Evolutionary conservation across 495 filamentous ascomycete species (phyloP).

Genomic region (Neurospora cerealis): DNA sequence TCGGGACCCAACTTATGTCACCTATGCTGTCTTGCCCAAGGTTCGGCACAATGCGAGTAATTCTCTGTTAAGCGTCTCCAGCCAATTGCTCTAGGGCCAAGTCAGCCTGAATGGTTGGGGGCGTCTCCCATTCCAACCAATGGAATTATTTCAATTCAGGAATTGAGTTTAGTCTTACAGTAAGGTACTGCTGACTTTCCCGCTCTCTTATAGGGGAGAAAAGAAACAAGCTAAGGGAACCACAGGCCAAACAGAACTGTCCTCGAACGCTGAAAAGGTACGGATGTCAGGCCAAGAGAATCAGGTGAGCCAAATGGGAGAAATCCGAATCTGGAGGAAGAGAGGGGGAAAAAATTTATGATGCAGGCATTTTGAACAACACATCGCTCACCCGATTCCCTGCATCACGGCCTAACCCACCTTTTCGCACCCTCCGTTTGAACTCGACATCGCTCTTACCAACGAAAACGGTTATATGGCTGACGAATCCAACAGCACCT

Average conservation of each 20-base stretch:
- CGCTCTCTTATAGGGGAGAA: background rate
- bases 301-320: background rate
- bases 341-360: constrained; percentile 10
- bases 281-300: background rate
- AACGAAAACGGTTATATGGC: constrained; percentile 14
- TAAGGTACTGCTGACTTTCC: background rate
- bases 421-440: constrained; percentile 28
- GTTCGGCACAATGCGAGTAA: background rate
- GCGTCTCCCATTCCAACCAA: background rate
- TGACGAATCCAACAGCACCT: constrained; percentile 30
- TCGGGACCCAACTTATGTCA: background rate
- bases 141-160: background rate
- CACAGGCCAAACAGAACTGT: background rate
- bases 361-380: constrained; percentile 28
- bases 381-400: constrained; percentile 33
- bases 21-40: background rate
- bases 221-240: background rate
- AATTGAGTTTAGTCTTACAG: background rate
- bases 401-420: constrained; percentile 44
- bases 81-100: background rate
- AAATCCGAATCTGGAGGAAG: background rate
- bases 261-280: background rate
- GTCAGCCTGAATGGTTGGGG: background rate
- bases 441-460: constrained; percentile 17
- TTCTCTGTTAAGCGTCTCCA: background rate